Base-by-base conservation (phyloP, 179 eudicot genomes). In the Pouteria campechiana region DNA sequence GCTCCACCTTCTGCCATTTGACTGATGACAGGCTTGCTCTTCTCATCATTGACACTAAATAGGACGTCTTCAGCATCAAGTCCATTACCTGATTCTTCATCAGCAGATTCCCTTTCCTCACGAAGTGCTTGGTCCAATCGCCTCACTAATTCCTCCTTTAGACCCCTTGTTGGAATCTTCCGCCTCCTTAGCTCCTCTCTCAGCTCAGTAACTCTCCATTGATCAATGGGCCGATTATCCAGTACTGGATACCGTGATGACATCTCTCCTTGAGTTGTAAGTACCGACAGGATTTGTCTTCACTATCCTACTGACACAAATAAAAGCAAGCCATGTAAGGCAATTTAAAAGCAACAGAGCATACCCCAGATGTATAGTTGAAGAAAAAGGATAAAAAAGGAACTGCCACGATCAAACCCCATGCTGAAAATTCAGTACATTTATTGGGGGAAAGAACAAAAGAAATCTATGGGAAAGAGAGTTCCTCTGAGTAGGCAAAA, bases 181-280 rank as follows among this genome's bases (percentile, higher is more conserved):
- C 97, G 75, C 35, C 64, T 81, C 69, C 58, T 89, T 25, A 89
- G 97, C 65, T 89, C 97, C 48, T 89, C 97, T 70, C 68, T 89
- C 37, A 89, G 63, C 63, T 85, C 97, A 1, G 95, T 72, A 24
- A 89, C 97, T 70, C 68, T 89, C 95, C 83, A 89, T 41, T 81
- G 79, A 58, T 81, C 90, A 51, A 89, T 79, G 21, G 97, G 76
- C n/a, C 77, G 72, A 48, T 81, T 68, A 21, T 75, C 81, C 18
- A 89, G 73, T 23, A 72, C 67, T 5, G 82, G 78, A 44, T 74
- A 81, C 15, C 52, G 30, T 10, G 95, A 81, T 16, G 79, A 39
- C 49, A 53, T 65, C 58, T 71, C n/a, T n/a, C n/a, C n/a, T n/a
- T n/a, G n/a, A n/a, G n/a, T n/a, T n/a, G n/a, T n/a, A n/a, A n/a